Conservation (phyloP, 306 rosid species). For the Dryas alaskensis region DNA sequence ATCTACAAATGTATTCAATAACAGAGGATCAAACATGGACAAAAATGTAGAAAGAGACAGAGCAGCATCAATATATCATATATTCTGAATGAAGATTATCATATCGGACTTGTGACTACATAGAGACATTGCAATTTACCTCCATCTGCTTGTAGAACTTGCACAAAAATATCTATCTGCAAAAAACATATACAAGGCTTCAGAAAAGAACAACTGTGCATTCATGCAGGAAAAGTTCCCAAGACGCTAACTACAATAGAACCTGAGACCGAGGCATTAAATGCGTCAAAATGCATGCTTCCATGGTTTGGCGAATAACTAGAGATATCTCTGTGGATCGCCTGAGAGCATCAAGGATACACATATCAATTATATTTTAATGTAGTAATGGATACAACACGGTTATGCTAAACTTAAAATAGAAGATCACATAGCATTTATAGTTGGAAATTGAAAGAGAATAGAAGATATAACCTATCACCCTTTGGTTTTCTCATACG, state of each 20-base stretch:
- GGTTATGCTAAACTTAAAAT: background rate
- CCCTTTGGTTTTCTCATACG: constrained; percentile 88
- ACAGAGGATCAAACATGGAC: background rate
- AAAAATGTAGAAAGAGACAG: background rate
- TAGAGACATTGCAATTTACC: constrained; percentile 39
- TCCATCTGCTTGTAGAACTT: constrained; percentile 97
- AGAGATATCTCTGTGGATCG: constrained; percentile 90
- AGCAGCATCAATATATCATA: background rate
- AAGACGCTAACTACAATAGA: constrained; percentile 16
- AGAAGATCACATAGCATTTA: background rate
- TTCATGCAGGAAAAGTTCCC: constrained; percentile 24
- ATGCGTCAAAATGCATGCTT: constrained; percentile 77
- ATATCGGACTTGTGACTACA: background rate
- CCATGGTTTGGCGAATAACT: constrained; percentile 91
- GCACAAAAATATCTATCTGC: constrained; percentile 91
- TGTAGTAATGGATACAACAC: background rate
- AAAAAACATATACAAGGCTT: constrained; percentile 20
- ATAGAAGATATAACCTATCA: constrained; percentile 50
- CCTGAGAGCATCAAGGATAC: constrained; percentile 44
- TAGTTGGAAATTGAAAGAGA: constrained; percentile 4
- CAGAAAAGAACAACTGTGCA: constrained; percentile 12
- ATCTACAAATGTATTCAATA: background rate
- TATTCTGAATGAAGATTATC: background rate
- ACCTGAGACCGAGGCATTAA: constrained; percentile 95
- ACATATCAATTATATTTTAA: constrained; percentile 6